phyloP scores from a whole-genome alignment of 768 basidiomycete species.

The Phanerochaete carnosa region DNA sequence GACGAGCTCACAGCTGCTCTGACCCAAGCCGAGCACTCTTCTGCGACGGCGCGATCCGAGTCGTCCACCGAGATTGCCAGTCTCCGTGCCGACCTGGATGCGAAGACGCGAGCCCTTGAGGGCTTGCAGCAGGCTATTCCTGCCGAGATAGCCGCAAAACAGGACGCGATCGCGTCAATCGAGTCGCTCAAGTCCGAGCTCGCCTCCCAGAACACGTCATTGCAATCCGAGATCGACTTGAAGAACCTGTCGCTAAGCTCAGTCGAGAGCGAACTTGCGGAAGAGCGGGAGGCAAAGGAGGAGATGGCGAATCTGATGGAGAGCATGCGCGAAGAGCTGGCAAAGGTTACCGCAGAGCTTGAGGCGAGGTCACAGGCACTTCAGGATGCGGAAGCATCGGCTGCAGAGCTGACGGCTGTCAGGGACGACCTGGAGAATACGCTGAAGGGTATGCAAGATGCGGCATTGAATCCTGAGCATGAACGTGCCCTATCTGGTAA shows the following conservation, averaged over 20 bases:
- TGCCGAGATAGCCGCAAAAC: background rate
- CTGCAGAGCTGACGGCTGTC: background rate
- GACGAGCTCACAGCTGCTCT: background rate
- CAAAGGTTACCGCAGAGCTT: background rate
- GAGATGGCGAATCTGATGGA: background rate
- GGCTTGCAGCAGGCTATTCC: background rate
- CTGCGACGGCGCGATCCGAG: background rate
- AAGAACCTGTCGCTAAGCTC: background rate
- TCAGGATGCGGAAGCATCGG: background rate
- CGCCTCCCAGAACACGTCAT: background rate
- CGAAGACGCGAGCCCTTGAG: background rate
- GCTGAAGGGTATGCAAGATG: background rate
- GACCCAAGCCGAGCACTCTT: background rate
- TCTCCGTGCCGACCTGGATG: background rate
- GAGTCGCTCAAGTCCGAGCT: background rate
- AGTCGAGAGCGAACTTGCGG: background rate
- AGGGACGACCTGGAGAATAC: background rate
- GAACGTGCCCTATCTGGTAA: constrained; percentile 1
- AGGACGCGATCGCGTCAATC: background rate
- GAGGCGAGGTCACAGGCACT: background rate
- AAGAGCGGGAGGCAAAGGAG: constrained; percentile 2
- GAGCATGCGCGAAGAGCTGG: background rate
- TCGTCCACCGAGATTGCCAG: background rate
- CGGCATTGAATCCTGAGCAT: background rate
- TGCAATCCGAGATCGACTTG: background rate